These are phyloP conservation scores for Trametes maxima DNA, from an alignment of 768 basidiomycete species.

Conservation along the genomic window DNA sequence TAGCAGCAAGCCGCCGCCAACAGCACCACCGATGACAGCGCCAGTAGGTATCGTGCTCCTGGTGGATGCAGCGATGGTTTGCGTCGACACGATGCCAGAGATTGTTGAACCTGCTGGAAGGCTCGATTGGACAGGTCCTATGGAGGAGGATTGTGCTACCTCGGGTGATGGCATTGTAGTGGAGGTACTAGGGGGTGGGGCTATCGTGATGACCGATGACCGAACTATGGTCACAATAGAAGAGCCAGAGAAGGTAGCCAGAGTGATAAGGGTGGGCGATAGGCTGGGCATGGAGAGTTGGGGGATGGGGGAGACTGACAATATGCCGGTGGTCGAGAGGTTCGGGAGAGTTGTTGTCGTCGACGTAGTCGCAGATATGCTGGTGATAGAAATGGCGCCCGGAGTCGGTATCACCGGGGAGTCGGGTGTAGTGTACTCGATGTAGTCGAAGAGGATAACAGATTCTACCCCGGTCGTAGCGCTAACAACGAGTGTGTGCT, in stretches of 20 bases:
- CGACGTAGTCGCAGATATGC: too few relatives aligned
- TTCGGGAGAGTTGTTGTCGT: neutral
- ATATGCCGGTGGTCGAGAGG: too few relatives aligned
- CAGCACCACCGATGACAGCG: slow-evolving; percentile 3
- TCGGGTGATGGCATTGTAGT: too few relatives aligned
- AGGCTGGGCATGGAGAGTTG: too few relatives aligned
- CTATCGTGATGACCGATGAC: too few relatives aligned
- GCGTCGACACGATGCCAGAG: neutral
- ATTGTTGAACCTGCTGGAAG: neutral
- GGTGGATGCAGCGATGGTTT: neutral
- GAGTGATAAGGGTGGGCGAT: neutral
- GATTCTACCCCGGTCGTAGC: neutral
- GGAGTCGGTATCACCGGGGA: neutral
- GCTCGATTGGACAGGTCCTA: neutral
- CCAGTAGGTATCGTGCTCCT: neutral
- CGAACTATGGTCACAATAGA: too few relatives aligned
- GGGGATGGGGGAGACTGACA: too few relatives aligned
- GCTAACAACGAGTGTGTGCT: slow-evolving; percentile 4
- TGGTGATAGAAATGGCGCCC: too few relatives aligned
- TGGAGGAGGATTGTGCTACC: neutral
- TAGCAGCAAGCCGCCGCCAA: neutral
- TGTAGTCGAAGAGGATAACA: slow-evolving; percentile 8
- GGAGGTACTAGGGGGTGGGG: too few relatives aligned
- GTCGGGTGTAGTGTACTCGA: slow-evolving; percentile 10
- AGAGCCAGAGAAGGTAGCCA: neutral